Evolutionary conservation across 1,284 basidiomycete genomes (phyloP), one percentile per base, ranked within the genome.

Genomic region (Puccinia polysora): DNA sequence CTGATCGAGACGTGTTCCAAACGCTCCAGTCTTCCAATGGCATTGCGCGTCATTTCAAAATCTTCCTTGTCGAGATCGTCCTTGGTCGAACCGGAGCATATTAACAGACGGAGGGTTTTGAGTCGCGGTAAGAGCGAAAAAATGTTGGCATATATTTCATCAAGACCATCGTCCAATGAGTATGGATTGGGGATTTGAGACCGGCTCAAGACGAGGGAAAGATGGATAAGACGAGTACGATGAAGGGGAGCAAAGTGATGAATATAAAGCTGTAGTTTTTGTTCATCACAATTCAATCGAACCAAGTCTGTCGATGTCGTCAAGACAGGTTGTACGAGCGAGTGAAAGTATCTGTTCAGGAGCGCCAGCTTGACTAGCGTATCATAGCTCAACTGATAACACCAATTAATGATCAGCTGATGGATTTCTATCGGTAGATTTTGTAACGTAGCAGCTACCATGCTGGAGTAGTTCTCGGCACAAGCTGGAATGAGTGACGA

Each of bases 71-170:
- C 53, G 30, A 56, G 53, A 30, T 30, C 53, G 32, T 36, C 53
- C 32, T 56, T 56, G 10, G 30, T 34, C 7, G 30, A 34, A 14
- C 53, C 53, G 23, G 53, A 56, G 53, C 53, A 34, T 18, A 56
- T 56, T 6, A 34, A 34, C 30, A 56, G 15, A 25, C 38, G 30
- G 4, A 60, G 20, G 43, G 36, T 60, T 25, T 60, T 43, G 15
- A 60, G 43, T 2, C 15, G 38, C 4, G 36, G 20, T 14, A 60
- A 45, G 25, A 60, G 58, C 15, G 58, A 60, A 25, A 60, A 2
- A 12, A 60, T 60, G 40, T 60, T 45, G 32, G 58, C 58, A 60
- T 43, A 60, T 15, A 60, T 60, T 7, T 60, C 58, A 45, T 60
- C 58, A 12, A 60, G 40, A 25, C 38, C 38, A 38, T 60, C 58